Evolutionary conservation across 2,329 filamentous ascomycete species (phyloP).

Genomic region (Trichoderma atroviride): DNA sequence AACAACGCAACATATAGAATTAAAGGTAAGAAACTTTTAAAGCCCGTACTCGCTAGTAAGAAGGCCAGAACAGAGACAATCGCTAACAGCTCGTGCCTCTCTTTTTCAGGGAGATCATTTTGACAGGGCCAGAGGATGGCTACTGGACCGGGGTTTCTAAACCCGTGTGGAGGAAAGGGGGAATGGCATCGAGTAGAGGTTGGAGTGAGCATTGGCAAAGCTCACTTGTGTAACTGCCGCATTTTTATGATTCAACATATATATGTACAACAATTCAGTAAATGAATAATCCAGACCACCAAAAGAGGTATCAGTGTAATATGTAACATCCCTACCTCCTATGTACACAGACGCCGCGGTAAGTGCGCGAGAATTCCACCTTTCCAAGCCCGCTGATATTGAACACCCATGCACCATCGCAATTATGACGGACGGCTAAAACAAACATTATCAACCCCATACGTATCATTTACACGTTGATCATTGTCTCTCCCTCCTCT

Average conservation of each 20-base stretch:
- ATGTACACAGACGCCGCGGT: conserved; percentile 33
- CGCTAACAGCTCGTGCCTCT: neutral
- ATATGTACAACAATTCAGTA: conserved; percentile 27
- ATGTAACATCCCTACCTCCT: conserved; percentile 31
- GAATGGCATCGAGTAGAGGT: neutral
- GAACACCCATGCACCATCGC: conserved; percentile 31
- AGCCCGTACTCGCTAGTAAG: no score
- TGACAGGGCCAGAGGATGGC: conserved; percentile 38
- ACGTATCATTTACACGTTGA: conserved; percentile 28
- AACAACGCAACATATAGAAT: conserved; percentile 71
- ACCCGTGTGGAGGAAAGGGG: neutral
- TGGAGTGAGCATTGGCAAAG: neutral
- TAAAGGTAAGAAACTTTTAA: conserved; percentile 60
- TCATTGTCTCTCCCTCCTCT: conserved; percentile 18
- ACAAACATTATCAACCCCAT: conserved; percentile 26
- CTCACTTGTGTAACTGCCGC: conserved; percentile 26
- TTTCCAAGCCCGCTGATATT: conserved; percentile 29
- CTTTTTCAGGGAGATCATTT: conserved; percentile 40
- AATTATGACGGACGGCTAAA: conserved; percentile 25
- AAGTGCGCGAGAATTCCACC: conserved; percentile 25
- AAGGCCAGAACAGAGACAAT: neutral
- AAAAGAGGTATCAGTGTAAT: conserved; percentile 34
- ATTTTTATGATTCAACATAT: conserved; percentile 25
- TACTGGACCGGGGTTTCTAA: conserved; percentile 43
- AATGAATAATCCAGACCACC: conserved; percentile 25